Evolutionary conservation across 2,329 filamentous ascomycete species (phyloP), one percentile per base, ranked within the genome.

Genomic region (Beauveria brongniartii): DNA sequence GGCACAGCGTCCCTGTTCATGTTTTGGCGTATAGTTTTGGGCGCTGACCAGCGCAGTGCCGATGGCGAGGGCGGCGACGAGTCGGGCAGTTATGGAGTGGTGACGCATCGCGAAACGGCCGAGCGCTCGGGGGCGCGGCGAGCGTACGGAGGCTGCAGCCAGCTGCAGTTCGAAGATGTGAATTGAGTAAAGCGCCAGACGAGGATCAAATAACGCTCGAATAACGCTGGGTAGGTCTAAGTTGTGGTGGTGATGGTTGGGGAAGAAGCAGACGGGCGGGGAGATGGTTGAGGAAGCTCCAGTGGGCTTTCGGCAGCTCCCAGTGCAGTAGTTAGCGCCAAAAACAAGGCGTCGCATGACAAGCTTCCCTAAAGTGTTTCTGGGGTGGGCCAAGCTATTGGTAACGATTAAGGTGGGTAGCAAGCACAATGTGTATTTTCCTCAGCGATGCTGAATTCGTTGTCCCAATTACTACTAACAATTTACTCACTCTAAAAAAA

Each of bases 1-100:
- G 1, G 93, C 91, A 74, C 93, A 97, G 65, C 93, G 84, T 46
- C 93, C 93, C 55, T 87, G 80, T 74, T 97, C 92, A 68, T 97
- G 93, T 65, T 86, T 90, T 1, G 80, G 78, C 0, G 82, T 85
- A 61, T 67, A 70, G 22, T 67, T 64, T 44, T 74, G 67, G 54
- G 70, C 70, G 20, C 60, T 61, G 30, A 60, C 67, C 44, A 69
- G 58, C n/a, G 64, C 63, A 10, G 67, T 64, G 44, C 74, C 61
- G 56, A 76, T 62, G 58, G 72, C 62, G 22, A 67, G 66, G 18
- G 67, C 67, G 57, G 70, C 69, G 64, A 69, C 75, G 54, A 73
- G 64, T 62, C 70, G 68, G 58, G 68, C 46, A 51, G 20, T 63
- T 40, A 69, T 63, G 64, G 67, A 65, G 64, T 68, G 65, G 62